Evolutionary conservation across 1,284 basidiomycete genomes (phyloP).

Genomic region (Athelia psychrophila): DNA sequence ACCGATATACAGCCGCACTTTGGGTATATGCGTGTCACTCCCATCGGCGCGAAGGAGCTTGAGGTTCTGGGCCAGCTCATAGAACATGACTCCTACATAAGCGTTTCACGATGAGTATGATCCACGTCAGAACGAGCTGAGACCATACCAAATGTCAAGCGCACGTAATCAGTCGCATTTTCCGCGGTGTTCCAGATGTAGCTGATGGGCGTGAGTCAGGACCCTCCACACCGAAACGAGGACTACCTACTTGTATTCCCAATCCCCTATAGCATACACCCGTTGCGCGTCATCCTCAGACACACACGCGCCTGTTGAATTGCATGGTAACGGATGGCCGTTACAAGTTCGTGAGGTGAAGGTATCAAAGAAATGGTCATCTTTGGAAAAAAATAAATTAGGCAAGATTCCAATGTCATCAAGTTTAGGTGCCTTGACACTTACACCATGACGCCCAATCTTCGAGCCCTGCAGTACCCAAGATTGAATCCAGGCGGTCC

Average conservation of each 20-base stretch:
- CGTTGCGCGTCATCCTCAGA: conserved; percentile 38
- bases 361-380: conserved; percentile 46
- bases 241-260: conserved; percentile 47
- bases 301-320: conserved; percentile 41
- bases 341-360: conserved; percentile 49
- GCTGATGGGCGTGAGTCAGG: conserved; percentile 19
- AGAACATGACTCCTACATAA: conserved; percentile 37
- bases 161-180: conserved; percentile 42
- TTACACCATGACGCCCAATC: conserved; percentile 48
- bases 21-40: conserved; percentile 32
- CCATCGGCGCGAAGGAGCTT: conserved; percentile 22
- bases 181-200: conserved; percentile 48
- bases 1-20: conserved; percentile 43
- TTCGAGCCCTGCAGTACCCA: conserved; percentile 41
- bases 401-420: background rate
- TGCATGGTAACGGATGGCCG: conserved; percentile 47
- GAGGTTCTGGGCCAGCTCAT: conserved; percentile 31
- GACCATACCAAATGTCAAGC: conserved; percentile 42
- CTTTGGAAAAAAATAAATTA: conserved; percentile 15
- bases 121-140: background rate
- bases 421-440: too few relatives aligned
- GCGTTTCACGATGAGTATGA: too few relatives aligned
- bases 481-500: conserved; percentile 34
- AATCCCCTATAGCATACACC: conserved; percentile 42
- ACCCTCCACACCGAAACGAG: background rate